Base-by-base conservation (phyloP, 495 filamentous ascomycete genomes). In the Sabuloglossum arenarium region DNA sequence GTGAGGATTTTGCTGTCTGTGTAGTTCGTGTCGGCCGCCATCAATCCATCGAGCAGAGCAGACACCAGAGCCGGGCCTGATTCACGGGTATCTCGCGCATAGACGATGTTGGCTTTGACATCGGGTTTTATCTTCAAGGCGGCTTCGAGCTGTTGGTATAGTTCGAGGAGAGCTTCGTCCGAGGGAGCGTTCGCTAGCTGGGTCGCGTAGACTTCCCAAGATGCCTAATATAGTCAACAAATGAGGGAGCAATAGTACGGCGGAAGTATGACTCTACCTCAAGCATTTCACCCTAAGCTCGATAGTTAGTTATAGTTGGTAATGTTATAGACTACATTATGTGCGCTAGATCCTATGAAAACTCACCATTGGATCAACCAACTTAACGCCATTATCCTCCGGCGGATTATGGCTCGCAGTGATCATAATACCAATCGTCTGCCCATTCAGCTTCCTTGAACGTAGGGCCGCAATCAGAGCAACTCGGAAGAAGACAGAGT, bases 341-440 rank as follows among this genome's bases (percentile, higher is more conserved):
- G 34, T 11, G 10, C 23, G 28, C n/a, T n/a, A n/a, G 8, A 11
- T 14, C 29, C 24, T 50, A 53, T 45, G 2, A 21, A 46, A 60
- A 65, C 76, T 62, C 61, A 81, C 82, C 82, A 94, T 85, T 12
- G 91, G 91, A 69, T 99, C 91, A 60, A 99, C 85, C 60, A 99
- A 76, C 77, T 99, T 99, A 61, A 99, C 86, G 54, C 91, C 91
- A 71, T 99, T 99, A 70, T 99, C 91, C 63, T 83, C 81, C 3
- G 93, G 86, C 37, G 87, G 87, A 70, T 99, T 99, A 77, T 99
- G 91, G 61, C 87, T 94, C 32, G 91, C 91, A 60, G 91, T 99
- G 67, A 99, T 88, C 91, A 99, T 97, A 53, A 99, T 79, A 66
- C 91, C 91, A 66, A 99, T 93, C 62, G 85, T 84, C 72, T 90